Percentiles rank a stretch among this genome's conserved stretches.
phyloP scores from a whole-genome alignment of 2,329 filamentous ascomycete species.

The Neonectria punicea region DNA sequence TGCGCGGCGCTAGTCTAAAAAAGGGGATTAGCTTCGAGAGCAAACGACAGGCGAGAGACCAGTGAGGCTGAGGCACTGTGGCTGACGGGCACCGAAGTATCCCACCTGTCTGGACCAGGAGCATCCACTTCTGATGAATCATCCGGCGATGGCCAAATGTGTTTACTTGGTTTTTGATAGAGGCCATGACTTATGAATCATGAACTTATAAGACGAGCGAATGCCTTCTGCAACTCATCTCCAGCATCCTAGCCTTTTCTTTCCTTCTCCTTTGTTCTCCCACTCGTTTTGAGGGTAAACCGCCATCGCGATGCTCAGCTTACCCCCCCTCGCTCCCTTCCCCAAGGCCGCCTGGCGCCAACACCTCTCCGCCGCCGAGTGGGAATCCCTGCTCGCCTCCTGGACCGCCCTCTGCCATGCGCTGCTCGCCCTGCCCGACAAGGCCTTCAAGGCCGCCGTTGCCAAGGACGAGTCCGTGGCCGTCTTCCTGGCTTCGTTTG shows the following conservation, averaged over 20 bases:
- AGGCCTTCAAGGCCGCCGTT: slow-evolving; percentile 63
- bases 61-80: slow-evolving; percentile 8
- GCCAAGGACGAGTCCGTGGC: slow-evolving; percentile 67
- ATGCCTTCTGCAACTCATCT: neutral
- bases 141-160: slow-evolving; percentile 49
- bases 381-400: slow-evolving; percentile 79
- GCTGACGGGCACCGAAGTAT: neutral
- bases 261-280: neutral
- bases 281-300: neutral
- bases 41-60: neutral
- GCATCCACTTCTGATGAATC: slow-evolving; percentile 52
- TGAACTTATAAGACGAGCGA: slow-evolving; percentile 9
- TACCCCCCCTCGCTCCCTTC: slow-evolving; percentile 82
- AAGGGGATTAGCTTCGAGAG: neutral
- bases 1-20: slow-evolving; percentile 20
- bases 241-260: neutral
- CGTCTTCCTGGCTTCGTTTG: slow-evolving; percentile 76
- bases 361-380: slow-evolving; percentile 75
- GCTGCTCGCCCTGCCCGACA: slow-evolving; percentile 68
- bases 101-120: slow-evolving; percentile 11
- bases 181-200: slow-evolving; percentile 4
- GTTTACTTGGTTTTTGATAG: slow-evolving; percentile 8
- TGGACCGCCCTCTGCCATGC: slow-evolving; percentile 77
- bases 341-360: slow-evolving; percentile 75
- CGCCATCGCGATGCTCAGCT: slow-evolving; percentile 50